Evolutionary conservation across 106 monocot genomes (phyloP).

Genomic region (Acanthochlamys bracteata): DNA sequence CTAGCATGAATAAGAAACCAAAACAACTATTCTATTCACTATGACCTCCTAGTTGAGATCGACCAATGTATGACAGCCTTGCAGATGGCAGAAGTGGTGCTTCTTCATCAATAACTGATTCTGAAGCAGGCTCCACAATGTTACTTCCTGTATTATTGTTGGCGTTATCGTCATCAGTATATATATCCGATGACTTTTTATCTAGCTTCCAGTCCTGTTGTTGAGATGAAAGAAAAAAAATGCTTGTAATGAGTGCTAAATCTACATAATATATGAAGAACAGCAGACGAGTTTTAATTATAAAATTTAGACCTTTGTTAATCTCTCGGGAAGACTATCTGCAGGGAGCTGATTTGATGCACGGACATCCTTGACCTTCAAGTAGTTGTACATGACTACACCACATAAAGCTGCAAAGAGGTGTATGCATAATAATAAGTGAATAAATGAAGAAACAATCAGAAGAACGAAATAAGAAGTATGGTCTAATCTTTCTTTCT

Average conservation of each 20-base stretch:
- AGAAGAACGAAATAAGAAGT: not conserved
- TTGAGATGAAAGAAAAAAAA: not conserved
- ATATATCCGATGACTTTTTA: conserved; percentile 46
- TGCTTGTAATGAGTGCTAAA: not conserved
- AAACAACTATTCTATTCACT: conserved; percentile 5
- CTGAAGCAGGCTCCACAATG: conserved; percentile 1
- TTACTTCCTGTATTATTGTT: conserved; percentile 5
- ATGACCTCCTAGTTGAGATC: conserved; percentile 23
- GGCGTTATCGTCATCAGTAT: conserved; percentile 8
- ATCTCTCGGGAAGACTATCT: conserved; percentile 56
- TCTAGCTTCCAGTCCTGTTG: conserved; percentile 62
- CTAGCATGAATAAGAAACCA: not conserved
- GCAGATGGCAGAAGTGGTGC: conserved; percentile 43
- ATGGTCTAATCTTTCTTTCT: not conserved
- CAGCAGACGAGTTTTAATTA: not conserved
- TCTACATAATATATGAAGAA: not conserved
- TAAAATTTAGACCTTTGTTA: conserved; percentile 45
- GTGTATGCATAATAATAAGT: not conserved
- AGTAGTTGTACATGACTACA: conserved; percentile 94
- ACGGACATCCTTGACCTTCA: conserved; percentile 78
- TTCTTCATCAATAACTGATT: conserved; percentile 55
- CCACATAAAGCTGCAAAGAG: conserved; percentile 72
- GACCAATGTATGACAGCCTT: conserved; percentile 34
- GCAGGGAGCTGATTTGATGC: conserved; percentile 39
- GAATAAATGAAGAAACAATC: not conserved